These are phyloP conservation scores for Dactylellina leptospora DNA, from an alignment of 2,329 filamentous ascomycete species.

Conservation along the genomic window DNA sequence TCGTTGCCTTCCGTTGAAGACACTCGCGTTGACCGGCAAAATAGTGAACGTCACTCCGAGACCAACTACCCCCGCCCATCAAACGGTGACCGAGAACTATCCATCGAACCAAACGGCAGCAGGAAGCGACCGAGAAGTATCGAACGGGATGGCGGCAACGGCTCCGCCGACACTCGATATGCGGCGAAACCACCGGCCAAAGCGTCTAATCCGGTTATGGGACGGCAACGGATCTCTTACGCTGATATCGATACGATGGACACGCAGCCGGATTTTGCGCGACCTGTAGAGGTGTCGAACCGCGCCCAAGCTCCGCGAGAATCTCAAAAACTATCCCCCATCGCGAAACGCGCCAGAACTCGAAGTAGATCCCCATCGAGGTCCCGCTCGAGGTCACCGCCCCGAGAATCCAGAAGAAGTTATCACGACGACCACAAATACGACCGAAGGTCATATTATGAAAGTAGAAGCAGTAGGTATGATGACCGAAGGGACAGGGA, in stretches of 20 bases:
- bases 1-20: constrained; percentile 59
- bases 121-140: constrained; percentile 39
- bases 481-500: constrained; percentile 53
- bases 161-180: constrained; percentile 54
- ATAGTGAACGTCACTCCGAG: constrained; percentile 54
- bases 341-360: constrained; percentile 56
- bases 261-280: constrained; percentile 54
- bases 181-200: constrained; percentile 53
- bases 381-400: constrained; percentile 44
- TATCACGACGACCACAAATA: constrained; percentile 56
- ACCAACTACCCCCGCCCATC: constrained; percentile 12
- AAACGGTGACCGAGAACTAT: constrained; percentile 24
- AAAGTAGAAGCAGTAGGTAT: constrained; percentile 36
- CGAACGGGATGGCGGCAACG: constrained; percentile 21
- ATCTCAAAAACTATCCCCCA: constrained; percentile 35
- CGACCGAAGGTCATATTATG: constrained; percentile 54
- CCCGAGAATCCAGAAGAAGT: constrained; percentile 53
- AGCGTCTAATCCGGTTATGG: constrained; percentile 19
- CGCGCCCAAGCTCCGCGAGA: constrained; percentile 18
- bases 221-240: constrained; percentile 57
- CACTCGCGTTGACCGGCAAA: constrained; percentile 58
- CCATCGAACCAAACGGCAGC: constrained; percentile 32
- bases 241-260: constrained; percentile 57
- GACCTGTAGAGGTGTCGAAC: constrained; percentile 27
- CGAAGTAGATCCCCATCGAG: constrained; percentile 55